These are phyloP conservation scores for Aspergillus ochraceus DNA, from an alignment of 2,329 filamentous ascomycete genomes.

Conservation along the genomic window DNA sequence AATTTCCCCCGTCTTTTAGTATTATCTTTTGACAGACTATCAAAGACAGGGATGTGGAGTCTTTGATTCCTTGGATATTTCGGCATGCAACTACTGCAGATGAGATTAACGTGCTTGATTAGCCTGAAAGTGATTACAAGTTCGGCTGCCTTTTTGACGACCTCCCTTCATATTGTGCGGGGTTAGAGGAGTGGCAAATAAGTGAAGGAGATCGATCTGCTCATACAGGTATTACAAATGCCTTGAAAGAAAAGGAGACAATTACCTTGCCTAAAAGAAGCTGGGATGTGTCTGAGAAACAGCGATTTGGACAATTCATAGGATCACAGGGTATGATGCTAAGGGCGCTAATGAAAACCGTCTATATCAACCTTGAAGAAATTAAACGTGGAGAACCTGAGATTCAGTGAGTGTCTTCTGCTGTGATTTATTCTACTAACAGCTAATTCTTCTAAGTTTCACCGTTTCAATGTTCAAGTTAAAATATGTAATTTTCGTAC, in stretches of 20 bases:
- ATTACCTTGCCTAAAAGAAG: constrained; percentile 4
- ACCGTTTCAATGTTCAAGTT: not conserved
- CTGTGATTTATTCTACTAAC: no score
- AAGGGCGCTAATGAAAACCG: not conserved
- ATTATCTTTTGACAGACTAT: no score
- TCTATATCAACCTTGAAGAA: not conserved
- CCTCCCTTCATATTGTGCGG: not conserved
- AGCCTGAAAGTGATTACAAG: not conserved
- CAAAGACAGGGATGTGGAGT: constrained; percentile 4
- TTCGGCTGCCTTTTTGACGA: constrained; percentile 1
- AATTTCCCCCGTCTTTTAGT: no score
- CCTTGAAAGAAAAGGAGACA: not conserved
- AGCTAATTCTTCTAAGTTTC: not conserved
- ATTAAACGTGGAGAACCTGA: not conserved
- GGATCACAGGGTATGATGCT: not conserved
- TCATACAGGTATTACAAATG: no score
- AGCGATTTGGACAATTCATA: not conserved
- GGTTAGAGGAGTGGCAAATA: not conserved
- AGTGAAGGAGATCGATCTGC: no score
- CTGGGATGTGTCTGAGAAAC: not conserved
- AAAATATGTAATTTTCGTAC: not conserved
- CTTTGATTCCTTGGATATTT: constrained; percentile 5
- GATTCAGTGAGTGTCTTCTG: not conserved
- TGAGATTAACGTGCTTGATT: not conserved
- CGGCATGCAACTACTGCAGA: not conserved